Base-by-base conservation (phyloP, 139 green algal genomes). In the Chlamydomonas incerta region DNA sequence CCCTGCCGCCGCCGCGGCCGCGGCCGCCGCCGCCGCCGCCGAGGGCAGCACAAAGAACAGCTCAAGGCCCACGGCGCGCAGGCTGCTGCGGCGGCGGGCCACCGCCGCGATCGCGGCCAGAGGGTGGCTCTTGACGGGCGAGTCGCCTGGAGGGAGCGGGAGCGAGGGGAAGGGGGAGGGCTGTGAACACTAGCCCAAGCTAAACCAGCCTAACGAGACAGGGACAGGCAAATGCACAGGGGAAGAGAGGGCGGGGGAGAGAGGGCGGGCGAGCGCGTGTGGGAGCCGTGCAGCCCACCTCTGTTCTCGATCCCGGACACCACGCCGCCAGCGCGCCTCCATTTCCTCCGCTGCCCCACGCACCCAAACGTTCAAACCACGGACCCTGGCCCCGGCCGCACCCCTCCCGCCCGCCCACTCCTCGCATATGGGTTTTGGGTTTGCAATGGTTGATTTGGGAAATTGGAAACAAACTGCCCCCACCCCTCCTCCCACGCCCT, bases 31-130 rank as follows among this genome's bases (percentile, higher is more conserved):
- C 37, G 47, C 52, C 13, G 81, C 21, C 1, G 33, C 46, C 23
- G 58, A 17, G 24, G 26, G 84, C 55, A 73, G 46, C 15, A 92
- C 37, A 81, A 98, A 94, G 75, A 98, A 97, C 6, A 97, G 73
- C 88, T 98, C 95, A 73, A 98, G 80, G 0, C 92, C 95, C 11
- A 95, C 34, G 31, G 92, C 89, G 5, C 87, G 80, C 80, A 98
- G 91, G 0, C 83, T 92, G 87, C 83, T 90, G 62, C 96, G 94
- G 17, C 96, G 90, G 18, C 94, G 89, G 1, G 94, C 93, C 11
- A 96, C 88, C 29, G 95, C 95, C 31, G 94, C 94, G 18, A 98
- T 89, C 17, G 69, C 93, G 21, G 91, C 57, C 35, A 98, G 87
- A 21, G 94, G 91, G 89, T 97, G 93, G 15, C 71, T 92, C 57